phyloP scores from a whole-genome alignment of 768 basidiomycete species.

The Tylopilus rubrobrunneus region DNA sequence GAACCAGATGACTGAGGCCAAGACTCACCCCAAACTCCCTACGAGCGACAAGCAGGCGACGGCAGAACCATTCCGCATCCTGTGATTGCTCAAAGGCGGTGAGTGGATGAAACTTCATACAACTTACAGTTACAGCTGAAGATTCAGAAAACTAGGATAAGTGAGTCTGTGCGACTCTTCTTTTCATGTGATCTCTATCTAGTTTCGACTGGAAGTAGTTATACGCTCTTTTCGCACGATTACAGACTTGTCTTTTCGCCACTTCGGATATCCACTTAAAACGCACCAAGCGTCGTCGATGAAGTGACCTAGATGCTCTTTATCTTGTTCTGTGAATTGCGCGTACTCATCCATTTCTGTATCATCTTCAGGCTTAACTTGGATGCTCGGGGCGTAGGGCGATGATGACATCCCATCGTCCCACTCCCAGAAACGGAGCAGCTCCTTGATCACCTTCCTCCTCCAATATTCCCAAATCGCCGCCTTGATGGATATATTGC shows the following conservation, averaged over 20 bases:
- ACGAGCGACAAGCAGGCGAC: too few relatives aligned
- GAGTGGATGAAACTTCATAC: too few relatives aligned
- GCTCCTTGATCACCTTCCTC: slow-evolving; percentile 17
- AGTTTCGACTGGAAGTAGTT: too few relatives aligned
- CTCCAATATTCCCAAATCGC: slow-evolving; percentile 27
- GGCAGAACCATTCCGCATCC: too few relatives aligned
- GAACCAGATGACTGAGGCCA: too few relatives aligned
- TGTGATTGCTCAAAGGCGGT: too few relatives aligned
- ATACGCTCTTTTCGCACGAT: too few relatives aligned
- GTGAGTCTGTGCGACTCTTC: too few relatives aligned
- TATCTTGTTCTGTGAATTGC: slow-evolving; percentile 5
- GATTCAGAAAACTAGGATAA: too few relatives aligned
- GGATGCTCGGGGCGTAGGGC: slow-evolving; percentile 12
- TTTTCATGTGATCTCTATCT: too few relatives aligned
- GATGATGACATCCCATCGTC: background rate
- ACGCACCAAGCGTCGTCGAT: slow-evolving; percentile 22
- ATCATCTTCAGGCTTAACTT: slow-evolving; percentile 3
- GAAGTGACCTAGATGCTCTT: slow-evolving; percentile 11
- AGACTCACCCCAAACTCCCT: too few relatives aligned
- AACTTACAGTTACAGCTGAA: too few relatives aligned
- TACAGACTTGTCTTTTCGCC: background rate
- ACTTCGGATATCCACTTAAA: slow-evolving; percentile 16
- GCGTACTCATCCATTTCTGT: slow-evolving; percentile 7
- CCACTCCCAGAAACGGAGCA: slow-evolving; percentile 10
- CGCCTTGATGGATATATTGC: slow-evolving; percentile 27